Conservation (phyloP, 2,329 filamentous ascomycete species). For the Fusarium tanahbumbuense region DNA sequence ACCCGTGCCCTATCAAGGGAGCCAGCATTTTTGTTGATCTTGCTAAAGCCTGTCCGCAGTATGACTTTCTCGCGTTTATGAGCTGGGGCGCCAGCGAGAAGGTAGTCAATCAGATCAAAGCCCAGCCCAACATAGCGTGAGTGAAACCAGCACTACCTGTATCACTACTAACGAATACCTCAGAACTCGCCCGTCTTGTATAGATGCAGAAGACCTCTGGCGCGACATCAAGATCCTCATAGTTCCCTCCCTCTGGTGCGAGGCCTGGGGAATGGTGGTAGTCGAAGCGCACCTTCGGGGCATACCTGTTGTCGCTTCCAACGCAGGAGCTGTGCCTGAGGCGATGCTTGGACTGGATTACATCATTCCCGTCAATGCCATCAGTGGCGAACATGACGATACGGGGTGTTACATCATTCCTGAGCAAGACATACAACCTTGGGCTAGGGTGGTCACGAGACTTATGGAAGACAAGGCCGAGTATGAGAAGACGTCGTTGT, state of each 20-base stretch:
- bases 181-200: background rate
- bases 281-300: constrained; percentile 8
- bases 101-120: background rate
- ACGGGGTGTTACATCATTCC: background rate
- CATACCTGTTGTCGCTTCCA: background rate
- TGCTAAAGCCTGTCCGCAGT: background rate
- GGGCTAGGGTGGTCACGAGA: background rate
- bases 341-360: constrained; percentile 9
- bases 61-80: background rate
- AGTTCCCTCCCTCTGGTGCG: constrained; percentile 2
- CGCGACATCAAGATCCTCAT: background rate
- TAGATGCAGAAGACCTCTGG: background rate
- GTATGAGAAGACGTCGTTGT: background rate
- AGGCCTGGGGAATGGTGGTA: constrained; percentile 11
- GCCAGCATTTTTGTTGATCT: background rate
- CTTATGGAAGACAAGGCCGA: background rate
- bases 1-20: background rate
- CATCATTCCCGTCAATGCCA: background rate
- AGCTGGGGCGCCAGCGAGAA: background rate
- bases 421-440: background rate
- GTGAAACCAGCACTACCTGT: fast-evolving
- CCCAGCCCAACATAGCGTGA: background rate
- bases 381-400: background rate
- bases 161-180: fast-evolving
- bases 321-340: background rate